phyloP scores from a whole-genome alignment of 2,329 filamentous ascomycete species.

The Xylariaceae sp. region DNA sequence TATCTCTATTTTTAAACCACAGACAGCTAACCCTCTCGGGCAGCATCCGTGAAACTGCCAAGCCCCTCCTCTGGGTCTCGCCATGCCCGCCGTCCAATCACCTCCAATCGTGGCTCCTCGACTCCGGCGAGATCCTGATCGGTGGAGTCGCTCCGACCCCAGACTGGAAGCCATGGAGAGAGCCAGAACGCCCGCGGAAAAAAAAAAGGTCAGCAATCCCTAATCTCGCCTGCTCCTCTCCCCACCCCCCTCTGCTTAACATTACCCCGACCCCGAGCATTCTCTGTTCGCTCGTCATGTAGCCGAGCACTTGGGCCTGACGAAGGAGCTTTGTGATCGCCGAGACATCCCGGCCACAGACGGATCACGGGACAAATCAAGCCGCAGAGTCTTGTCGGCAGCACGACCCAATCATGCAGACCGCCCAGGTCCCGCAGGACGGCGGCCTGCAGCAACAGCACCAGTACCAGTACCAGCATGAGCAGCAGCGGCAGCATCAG shows the following conservation, averaged over 20 bases:
- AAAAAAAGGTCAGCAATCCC: neutral
- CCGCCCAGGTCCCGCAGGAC: conserved; percentile 25
- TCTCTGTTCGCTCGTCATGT: conserved; percentile 27
- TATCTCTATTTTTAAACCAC: too few relatives aligned
- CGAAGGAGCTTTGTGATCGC: neutral
- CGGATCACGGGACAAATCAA: neutral
- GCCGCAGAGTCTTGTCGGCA: neutral
- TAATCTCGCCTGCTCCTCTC: neutral
- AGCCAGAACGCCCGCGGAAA: neutral
- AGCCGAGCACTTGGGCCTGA: conserved; percentile 20
- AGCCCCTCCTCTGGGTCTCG: too few relatives aligned
- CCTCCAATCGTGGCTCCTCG: too few relatives aligned
- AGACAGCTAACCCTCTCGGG: too few relatives aligned
- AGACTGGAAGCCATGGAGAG: neutral
- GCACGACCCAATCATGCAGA: conserved; percentile 19
- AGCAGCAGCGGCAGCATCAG: neutral
- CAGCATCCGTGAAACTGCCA: too few relatives aligned
- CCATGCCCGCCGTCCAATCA: too few relatives aligned
- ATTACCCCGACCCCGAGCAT: conserved; percentile 39
- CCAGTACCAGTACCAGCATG: conserved; percentile 1
- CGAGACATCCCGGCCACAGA: conserved; percentile 7
- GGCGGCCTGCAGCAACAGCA: conserved; percentile 13
- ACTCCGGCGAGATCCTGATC: neutral
- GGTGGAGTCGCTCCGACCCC: neutral
- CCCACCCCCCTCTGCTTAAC: conserved; percentile 37